Percentiles rank a stretch among this genome's conserved stretches.
These are phyloP conservation scores for Cicer pinnatifidum DNA, from an alignment of 306 rosid genomes.

Conservation along the genomic window DNA sequence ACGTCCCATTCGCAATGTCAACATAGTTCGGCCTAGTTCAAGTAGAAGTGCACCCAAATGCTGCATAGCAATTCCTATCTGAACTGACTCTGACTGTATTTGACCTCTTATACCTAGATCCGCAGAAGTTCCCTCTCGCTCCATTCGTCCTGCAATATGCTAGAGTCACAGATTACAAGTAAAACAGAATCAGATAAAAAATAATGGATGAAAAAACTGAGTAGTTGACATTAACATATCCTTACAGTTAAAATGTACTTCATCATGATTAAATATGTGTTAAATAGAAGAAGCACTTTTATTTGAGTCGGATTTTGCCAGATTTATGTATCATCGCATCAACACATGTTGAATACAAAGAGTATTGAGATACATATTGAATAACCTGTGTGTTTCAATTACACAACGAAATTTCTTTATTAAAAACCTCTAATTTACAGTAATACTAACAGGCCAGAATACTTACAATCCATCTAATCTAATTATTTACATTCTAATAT, in stretches of 20 bases:
- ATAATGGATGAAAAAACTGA: conserved; percentile 24
- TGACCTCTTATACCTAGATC: conserved; percentile 67
- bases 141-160: conserved; percentile 93
- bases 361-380: no score
- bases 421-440: no score
- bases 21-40: conserved; percentile 96
- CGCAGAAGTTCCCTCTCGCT: conserved; percentile 68
- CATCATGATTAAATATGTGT: conserved; percentile 19
- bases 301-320: conserved; percentile 10
- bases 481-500: no score
- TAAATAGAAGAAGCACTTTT: conserved; percentile 15
- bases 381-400: no score
- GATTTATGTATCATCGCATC: conserved; percentile 1
- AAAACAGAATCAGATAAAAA: conserved; percentile 47
- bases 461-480: no score
- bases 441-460: no score
- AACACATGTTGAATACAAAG: not conserved
- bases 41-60: conserved; percentile 90
- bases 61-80: conserved; percentile 80
- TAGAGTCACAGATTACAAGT: conserved; percentile 62
- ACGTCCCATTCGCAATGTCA: conserved; percentile 89
- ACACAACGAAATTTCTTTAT: no score
- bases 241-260: conserved; percentile 20
- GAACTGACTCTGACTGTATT: conserved; percentile 79
- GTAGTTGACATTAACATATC: conserved; percentile 22